A percentile compares a stretch with the other conserved stretches of the same genome.
Evolutionary conservation across 805 yeast species (phyloP).

Genomic region (Kodamaea lidongshanica): DNA sequence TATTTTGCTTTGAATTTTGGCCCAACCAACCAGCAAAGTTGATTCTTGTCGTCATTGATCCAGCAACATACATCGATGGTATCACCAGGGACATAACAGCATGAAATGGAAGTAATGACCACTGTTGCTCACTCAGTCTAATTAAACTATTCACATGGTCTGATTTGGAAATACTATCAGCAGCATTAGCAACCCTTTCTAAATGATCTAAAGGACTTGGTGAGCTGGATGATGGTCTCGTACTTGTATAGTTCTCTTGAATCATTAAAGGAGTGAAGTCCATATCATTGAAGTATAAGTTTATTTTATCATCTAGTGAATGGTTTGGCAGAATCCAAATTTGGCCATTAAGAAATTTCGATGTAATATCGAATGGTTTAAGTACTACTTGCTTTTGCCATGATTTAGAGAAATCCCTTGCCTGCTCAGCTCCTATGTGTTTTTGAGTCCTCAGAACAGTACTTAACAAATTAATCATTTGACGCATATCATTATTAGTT

Average conservation of each 20-base stretch:
- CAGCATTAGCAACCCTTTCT: conserved; percentile 65
- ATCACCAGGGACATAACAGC: conserved; percentile 78
- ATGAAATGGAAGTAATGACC: conserved; percentile 90
- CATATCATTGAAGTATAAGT: conserved; percentile 87
- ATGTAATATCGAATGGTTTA: conserved; percentile 87
- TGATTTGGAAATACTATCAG: conserved; percentile 79
- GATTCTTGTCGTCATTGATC: conserved; percentile 60
- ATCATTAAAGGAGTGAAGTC: conserved; percentile 94
- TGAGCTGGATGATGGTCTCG: conserved; percentile 45
- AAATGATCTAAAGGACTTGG: conserved; percentile 45
- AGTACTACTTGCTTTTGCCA: conserved; percentile 91
- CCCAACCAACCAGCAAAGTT: conserved; percentile 87
- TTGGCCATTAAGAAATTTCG: conserved; percentile 53
- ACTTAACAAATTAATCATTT: conserved; percentile 82
- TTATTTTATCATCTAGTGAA: conserved; percentile 74
- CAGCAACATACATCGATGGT: conserved; percentile 73
- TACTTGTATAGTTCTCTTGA: conserved; percentile 80
- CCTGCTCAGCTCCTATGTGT: conserved; percentile 53
- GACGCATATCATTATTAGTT: conserved; percentile 88
- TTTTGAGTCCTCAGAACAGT: conserved; percentile 74
- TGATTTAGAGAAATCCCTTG: conserved; percentile 53
- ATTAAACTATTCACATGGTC: conserved; percentile 78
- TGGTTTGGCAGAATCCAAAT: conserved; percentile 50
- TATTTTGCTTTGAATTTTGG: conserved; percentile 77
- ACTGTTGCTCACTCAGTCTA: conserved; percentile 86